Percentiles rank a stretch among this genome's conserved stretches.
Conservation (phyloP, 495 filamentous ascomycete genomes). For the Penicillium pancosmium region DNA sequence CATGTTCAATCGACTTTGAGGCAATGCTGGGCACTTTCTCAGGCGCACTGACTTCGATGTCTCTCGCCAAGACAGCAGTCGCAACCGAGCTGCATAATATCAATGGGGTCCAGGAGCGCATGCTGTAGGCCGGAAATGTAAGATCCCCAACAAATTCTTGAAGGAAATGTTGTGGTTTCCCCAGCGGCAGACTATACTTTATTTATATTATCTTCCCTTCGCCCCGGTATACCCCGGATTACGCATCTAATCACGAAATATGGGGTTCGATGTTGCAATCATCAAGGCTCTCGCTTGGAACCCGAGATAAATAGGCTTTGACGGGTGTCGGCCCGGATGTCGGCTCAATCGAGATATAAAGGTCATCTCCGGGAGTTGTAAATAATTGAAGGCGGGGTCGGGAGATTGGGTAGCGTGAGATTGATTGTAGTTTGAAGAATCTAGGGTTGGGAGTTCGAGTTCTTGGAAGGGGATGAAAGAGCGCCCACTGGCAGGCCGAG, state of each 20-base stretch:
- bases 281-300: constrained; percentile 5
- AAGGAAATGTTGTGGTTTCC: neutral
- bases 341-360: neutral
- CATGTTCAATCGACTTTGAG: constrained; percentile 12
- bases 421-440: too few species aligned
- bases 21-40: neutral
- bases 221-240: neutral
- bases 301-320: neutral
- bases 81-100: constrained; percentile 3
- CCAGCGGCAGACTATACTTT: neutral
- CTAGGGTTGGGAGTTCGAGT: too few species aligned
- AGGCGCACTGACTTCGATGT: neutral
- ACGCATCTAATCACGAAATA: neutral
- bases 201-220: neutral
- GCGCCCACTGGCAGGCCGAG: too few species aligned
- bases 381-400: too few species aligned
- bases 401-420: too few species aligned
- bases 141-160: too few species aligned
- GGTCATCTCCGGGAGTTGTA: too few species aligned
- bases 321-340: constrained; percentile 5
- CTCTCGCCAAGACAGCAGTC: neutral
- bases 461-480: too few species aligned
- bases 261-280: constrained; percentile 4
- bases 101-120: neutral
- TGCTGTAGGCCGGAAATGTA: neutral